phyloP scores from a whole-genome alignment of 2,329 filamentous ascomycete genomes.

The Fusarium nanum region DNA sequence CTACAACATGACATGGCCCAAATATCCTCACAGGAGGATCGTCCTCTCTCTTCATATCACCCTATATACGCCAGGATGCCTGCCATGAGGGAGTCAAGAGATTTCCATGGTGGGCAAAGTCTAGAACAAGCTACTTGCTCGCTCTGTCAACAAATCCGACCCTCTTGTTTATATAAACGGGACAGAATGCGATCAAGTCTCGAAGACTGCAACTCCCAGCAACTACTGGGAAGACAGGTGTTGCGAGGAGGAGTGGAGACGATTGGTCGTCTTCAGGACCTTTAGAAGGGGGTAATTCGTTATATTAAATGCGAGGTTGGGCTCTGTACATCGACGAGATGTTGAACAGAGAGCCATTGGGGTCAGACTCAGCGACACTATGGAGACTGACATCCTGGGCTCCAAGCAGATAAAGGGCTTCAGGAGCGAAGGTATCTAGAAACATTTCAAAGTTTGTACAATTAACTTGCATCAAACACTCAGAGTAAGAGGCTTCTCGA shows the following conservation, averaged over 20 bases:
- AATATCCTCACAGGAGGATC: background rate
- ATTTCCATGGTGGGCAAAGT: background rate
- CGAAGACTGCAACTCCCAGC: background rate
- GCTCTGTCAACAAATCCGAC: background rate
- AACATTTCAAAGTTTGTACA: background rate
- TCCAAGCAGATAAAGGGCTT: background rate
- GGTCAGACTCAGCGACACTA: background rate
- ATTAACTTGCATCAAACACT: background rate
- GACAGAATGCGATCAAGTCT: background rate
- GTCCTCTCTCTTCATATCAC: background rate
- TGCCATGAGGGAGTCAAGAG: background rate
- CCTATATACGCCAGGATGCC: background rate
- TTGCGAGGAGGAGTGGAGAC: background rate
- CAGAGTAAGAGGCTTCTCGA: background rate
- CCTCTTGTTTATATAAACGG: background rate
- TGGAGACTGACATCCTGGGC: background rate
- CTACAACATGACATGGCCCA: background rate
- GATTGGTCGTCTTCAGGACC: background rate
- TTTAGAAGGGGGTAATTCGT: background rate
- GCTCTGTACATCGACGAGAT: rapidly evolving
- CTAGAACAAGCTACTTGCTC: background rate
- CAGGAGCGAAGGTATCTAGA: background rate
- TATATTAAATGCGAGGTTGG: background rate
- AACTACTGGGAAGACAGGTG: background rate
- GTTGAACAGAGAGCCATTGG: background rate